phyloP scores from a whole-genome alignment of 805 yeast species.

The Limtongia smithiae region DNA sequence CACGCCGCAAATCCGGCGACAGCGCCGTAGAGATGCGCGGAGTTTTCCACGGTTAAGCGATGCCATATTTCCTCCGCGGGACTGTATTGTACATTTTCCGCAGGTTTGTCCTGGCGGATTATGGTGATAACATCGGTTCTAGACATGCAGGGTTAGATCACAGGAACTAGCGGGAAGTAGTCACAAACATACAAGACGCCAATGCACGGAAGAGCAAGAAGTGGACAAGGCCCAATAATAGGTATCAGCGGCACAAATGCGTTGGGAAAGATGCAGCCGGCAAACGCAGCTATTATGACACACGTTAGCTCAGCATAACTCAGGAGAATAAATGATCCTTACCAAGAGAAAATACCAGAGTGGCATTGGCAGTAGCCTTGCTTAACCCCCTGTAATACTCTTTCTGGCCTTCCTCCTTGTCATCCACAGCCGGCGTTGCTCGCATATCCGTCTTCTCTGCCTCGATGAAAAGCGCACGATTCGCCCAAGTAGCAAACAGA shows the following conservation, averaged over 20 bases:
- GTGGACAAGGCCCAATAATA: conserved; percentile 15
- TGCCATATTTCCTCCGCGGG: background rate
- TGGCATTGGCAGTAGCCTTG: conserved; percentile 15
- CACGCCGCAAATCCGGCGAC: conserved; percentile 16
- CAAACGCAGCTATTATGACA: conserved; percentile 5
- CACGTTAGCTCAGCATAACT: background rate
- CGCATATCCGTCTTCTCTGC: conserved; percentile 3
- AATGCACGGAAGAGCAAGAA: conserved; percentile 14
- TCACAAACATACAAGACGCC: conserved; percentile 13
- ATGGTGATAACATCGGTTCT: conserved; percentile 1
- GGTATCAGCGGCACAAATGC: conserved; percentile 14
- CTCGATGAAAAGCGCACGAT: conserved; percentile 9
- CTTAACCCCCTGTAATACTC: conserved; percentile 6
- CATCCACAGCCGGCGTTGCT: background rate
- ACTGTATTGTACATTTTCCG: background rate
- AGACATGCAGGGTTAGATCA: no score
- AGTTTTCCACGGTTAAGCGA: background rate
- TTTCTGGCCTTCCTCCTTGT: conserved; percentile 5
- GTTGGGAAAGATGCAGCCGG: conserved; percentile 18
- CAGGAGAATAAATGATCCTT: background rate
- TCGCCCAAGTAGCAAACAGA: conserved; percentile 13
- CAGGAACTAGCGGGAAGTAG: no score
- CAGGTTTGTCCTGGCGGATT: background rate
- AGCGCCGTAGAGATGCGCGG: conserved; percentile 20
- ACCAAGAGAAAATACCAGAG: conserved; percentile 16